Base-by-base conservation (phyloP, 805 yeast genomes). In the Tetrapisispora taiwanensis region DNA sequence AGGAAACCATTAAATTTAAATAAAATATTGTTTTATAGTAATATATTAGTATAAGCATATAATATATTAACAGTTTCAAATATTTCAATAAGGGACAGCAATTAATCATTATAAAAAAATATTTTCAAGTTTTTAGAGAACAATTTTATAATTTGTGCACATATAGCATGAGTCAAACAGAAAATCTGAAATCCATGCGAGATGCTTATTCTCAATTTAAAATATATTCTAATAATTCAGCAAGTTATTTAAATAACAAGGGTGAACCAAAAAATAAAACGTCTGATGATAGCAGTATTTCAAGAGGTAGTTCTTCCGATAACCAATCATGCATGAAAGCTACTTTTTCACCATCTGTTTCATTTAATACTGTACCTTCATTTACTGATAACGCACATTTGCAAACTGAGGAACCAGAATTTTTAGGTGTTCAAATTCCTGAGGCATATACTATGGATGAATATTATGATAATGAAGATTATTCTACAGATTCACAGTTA, bases 291-390 rank as follows among this genome's bases (percentile, higher is more conserved):
- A 22, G 33, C 13, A n/a, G 22, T 2, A 3, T 8, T 10, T 19
- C 14, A 7, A 19, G 12, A 14, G n/a, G 19, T 10, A 31, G n/a
- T 20, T 9, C 8, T 9, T 12, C 27, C 3, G 30, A 36, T n/a
- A 13, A n/a, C 9, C 17, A 15, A 26, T 2, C 12, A 6, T 3
- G 9, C 14, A 8, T 8, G 24, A 7, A 3, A 26, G 33, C 38
- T 2, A 27, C 17, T 9, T 30, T 42, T 18, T 45, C 44, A 22
- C 60, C 61, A 10, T 51, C 56, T 20, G 65, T 63, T 12, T 62
- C 67, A 1, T 62, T 63, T 43, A 56, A 63, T 41, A 63, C 68
- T 1, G 66, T 62, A 1, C 68, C 68, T 5, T 48, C 51, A 7
- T 46, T 48, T 15, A 45, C 49, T 12, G 58, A 60, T 19, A 42